A percentile compares a stretch with the other conserved stretches of the same genome.
Evolutionary conservation across 345 rosid genomes (phyloP).

Genomic region (Aquilaria yunnanensis): DNA sequence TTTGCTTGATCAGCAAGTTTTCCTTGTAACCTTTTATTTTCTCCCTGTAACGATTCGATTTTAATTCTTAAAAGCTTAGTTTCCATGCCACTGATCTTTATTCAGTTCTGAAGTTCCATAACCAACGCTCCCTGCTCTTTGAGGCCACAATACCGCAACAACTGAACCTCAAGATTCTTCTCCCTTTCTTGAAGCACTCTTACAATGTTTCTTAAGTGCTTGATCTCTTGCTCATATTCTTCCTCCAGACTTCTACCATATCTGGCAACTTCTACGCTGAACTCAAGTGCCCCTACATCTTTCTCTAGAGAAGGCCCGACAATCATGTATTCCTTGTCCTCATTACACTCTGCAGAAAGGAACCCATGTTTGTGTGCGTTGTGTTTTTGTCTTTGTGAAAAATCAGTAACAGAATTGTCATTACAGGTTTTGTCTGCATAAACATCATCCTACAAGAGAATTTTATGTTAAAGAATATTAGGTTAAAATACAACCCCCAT

Average conservation of each 20-base stretch:
- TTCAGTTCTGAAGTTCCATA: constrained; percentile 58
- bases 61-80: constrained; percentile 33
- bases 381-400: constrained; percentile 29
- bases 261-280: constrained; percentile 33
- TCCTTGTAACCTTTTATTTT: constrained; percentile 39
- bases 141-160: constrained; percentile 41
- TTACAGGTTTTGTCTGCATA: constrained; percentile 7
- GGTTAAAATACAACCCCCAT: too few relatives aligned
- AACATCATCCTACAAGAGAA: constrained; percentile 24
- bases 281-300: constrained; percentile 26
- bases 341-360: constrained; percentile 53
- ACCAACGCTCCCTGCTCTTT: constrained; percentile 39
- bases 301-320: constrained; percentile 22
- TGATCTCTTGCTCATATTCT: constrained; percentile 32
- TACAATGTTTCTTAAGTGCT: constrained; percentile 27
- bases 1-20: constrained; percentile 35
- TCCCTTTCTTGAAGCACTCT: constrained; percentile 35
- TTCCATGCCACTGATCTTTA: constrained; percentile 36
- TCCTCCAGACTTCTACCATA: constrained; percentile 31
- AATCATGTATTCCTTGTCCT: constrained; percentile 26
- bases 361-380: constrained; percentile 26
- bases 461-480: too few relatives aligned
- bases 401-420: constrained; percentile 25
- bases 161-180: constrained; percentile 34
- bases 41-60: constrained; percentile 35